Evolutionary conservation across 495 filamentous ascomycete species (phyloP).

Genomic region (Talaromyces nanjingensis): DNA sequence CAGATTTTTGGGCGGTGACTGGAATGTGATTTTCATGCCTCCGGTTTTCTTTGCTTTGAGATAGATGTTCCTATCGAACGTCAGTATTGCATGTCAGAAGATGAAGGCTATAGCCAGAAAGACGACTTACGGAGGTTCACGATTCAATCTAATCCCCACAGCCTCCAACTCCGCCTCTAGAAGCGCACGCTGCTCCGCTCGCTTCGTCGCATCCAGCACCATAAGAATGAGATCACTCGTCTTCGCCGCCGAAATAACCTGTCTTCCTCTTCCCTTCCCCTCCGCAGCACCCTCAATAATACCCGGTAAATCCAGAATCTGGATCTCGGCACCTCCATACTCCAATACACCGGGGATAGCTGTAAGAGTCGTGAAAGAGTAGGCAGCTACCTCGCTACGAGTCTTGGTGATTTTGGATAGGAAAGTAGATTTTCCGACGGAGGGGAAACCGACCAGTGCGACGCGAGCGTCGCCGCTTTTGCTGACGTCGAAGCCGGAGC

Average conservation of each 20-base stretch:
- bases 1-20: conserved; percentile 75
- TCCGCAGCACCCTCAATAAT: conserved; percentile 98
- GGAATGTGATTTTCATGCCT: conserved; percentile 98
- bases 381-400: conserved; percentile 91
- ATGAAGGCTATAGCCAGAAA: background rate
- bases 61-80: conserved; percentile 75
- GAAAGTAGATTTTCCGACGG: conserved; percentile 98
- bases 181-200: conserved; percentile 84
- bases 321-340: conserved; percentile 97
- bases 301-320: conserved; percentile 95
- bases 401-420: conserved; percentile 99
- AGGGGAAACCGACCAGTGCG: conserved; percentile 95
- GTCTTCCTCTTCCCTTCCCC: conserved; percentile 90
- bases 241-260: conserved; percentile 98
- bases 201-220: conserved; percentile 95
- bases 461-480: conserved; percentile 97
- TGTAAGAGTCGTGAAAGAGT: conserved; percentile 96
- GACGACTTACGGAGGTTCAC: conserved; percentile 74
- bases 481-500: conserved; percentile 89
- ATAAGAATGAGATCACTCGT: conserved; percentile 96
- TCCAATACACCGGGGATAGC: conserved; percentile 97
- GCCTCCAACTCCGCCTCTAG: conserved; percentile 92
- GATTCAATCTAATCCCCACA: conserved; percentile 91
- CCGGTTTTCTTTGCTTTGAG: conserved; percentile 96
- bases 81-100: conserved; percentile 12